Evolutionary conservation across 495 filamentous ascomycete species (phyloP).

Genomic region (Sporormia fimetaria): DNA sequence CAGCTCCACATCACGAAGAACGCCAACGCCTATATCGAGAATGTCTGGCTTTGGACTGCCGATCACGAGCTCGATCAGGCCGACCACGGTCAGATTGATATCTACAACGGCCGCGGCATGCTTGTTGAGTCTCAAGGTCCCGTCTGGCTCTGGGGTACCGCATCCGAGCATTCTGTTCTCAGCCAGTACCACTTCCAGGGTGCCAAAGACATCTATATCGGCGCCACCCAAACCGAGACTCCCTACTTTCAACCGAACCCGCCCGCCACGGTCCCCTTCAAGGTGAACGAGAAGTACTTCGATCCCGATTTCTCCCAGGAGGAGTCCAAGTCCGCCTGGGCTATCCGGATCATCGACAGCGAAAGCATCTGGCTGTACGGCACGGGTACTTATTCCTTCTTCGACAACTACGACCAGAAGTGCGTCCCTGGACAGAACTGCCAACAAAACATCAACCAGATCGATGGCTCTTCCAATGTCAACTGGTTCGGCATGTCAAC

Average conservation of each 20-base stretch:
- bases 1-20: slow-evolving; percentile 31
- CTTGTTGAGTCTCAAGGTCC: slow-evolving; percentile 46
- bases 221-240: slow-evolving; percentile 76
- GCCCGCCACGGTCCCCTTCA: slow-evolving; percentile 28
- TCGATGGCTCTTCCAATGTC: slow-evolving; percentile 55
- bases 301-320: slow-evolving; percentile 35
- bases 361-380: slow-evolving; percentile 29
- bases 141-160: slow-evolving; percentile 56
- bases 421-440: slow-evolving; percentile 67
- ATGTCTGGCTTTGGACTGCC: slow-evolving; percentile 36
- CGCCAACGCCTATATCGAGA: slow-evolving; percentile 34
- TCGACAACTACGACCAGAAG: slow-evolving; percentile 51
- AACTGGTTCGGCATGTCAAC: slow-evolving; percentile 74
- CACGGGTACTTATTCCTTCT: slow-evolving; percentile 43
- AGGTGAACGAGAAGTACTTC: slow-evolving; percentile 21
- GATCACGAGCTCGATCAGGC: slow-evolving; percentile 35
- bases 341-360: slow-evolving; percentile 36
- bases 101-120: slow-evolving; percentile 37
- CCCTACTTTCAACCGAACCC: slow-evolving; percentile 39
- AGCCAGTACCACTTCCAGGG: slow-evolving; percentile 72
- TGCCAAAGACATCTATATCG: slow-evolving; percentile 59
- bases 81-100: slow-evolving; percentile 32
- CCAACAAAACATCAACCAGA: slow-evolving; percentile 75
- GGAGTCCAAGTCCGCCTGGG: slow-evolving; percentile 43
- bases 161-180: slow-evolving; percentile 63